Conservation (phyloP, 495 filamentous ascomycete species). For the Aspergillus conjunctus region DNA sequence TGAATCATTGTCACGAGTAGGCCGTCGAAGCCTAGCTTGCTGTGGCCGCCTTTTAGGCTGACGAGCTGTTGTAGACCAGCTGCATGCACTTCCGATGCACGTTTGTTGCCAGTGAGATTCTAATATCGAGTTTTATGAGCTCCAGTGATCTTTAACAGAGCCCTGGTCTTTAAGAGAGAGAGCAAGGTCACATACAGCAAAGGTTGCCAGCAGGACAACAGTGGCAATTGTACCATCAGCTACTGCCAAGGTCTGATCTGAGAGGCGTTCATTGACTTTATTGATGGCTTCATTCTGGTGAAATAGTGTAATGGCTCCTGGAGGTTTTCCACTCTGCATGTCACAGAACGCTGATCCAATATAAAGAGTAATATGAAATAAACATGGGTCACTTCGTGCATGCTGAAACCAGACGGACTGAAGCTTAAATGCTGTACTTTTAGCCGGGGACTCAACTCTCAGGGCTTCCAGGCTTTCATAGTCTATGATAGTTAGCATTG, state of each 20-base stretch:
- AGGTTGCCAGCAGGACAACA: constrained; percentile 1
- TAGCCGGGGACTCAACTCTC: neutral
- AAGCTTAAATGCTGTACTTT: constrained; percentile 11
- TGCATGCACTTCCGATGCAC: neutral
- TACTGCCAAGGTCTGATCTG: neutral
- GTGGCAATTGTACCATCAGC: constrained; percentile 13
- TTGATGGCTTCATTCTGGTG: constrained; percentile 12
- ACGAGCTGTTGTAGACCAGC: neutral
- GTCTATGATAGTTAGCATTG: neutral
- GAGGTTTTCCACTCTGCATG: neutral
- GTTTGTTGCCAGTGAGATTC: constrained; percentile 9
- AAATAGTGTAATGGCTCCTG: constrained; percentile 11
- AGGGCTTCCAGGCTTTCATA: constrained; percentile 7
- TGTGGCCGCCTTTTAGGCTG: neutral
- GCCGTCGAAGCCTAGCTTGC: neutral
- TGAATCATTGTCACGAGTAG: neutral
- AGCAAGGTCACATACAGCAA: constrained; percentile 5
- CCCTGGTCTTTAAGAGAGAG: neutral
- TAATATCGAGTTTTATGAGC: neutral
- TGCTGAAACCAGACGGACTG: constrained; percentile 4
- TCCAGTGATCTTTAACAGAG: no score
- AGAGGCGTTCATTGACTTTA: constrained; percentile 8
- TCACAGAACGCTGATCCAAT: constrained; percentile 10
- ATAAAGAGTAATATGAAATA: constrained; percentile 14
- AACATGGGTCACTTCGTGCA: constrained; percentile 10